A percentile compares a stretch with the other conserved stretches of the same genome.
Evolutionary conservation across 179 eudicot species (phyloP).

Genomic region (Actinidia arguta): DNA sequence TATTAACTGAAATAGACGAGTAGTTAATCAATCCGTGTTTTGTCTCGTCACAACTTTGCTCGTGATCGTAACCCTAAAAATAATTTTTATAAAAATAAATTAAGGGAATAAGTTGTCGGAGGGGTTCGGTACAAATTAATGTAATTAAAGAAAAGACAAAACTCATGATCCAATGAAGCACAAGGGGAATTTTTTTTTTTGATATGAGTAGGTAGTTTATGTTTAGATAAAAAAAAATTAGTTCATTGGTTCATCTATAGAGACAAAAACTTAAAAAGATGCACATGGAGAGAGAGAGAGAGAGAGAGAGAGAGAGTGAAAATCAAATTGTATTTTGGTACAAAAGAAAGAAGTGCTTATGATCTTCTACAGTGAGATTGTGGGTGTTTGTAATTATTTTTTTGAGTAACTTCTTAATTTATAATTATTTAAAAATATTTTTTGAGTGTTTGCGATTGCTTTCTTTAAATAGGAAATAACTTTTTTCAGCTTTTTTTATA

Average conservation of each 20-base stretch:
- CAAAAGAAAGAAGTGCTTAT: background rate
- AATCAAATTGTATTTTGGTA: background rate
- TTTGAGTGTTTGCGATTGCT: too few relatives aligned
- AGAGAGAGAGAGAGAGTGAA: background rate
- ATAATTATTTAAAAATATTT: too few relatives aligned
- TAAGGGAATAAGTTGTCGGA: background rate
- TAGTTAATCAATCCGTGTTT: constrained; percentile 8
- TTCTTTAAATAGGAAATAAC: too few relatives aligned
- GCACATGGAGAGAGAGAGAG: background rate
- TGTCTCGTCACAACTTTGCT: constrained; percentile 18
- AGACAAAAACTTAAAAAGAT: background rate
- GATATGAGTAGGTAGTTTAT: background rate
- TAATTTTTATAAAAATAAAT: background rate
- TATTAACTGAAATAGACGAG: background rate
- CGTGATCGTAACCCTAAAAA: constrained; percentile 5
- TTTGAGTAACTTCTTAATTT: too few relatives aligned
- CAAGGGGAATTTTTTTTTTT: background rate
- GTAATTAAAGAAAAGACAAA: background rate
- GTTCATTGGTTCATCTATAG: background rate
- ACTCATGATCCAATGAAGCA: background rate
- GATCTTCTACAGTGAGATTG: too few relatives aligned
- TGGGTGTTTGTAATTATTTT: too few relatives aligned
- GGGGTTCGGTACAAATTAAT: background rate
- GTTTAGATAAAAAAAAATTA: too few relatives aligned
- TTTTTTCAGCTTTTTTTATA: too few relatives aligned